Conservation (phyloP, 345 rosid species). For the Jatropha curcas region DNA sequence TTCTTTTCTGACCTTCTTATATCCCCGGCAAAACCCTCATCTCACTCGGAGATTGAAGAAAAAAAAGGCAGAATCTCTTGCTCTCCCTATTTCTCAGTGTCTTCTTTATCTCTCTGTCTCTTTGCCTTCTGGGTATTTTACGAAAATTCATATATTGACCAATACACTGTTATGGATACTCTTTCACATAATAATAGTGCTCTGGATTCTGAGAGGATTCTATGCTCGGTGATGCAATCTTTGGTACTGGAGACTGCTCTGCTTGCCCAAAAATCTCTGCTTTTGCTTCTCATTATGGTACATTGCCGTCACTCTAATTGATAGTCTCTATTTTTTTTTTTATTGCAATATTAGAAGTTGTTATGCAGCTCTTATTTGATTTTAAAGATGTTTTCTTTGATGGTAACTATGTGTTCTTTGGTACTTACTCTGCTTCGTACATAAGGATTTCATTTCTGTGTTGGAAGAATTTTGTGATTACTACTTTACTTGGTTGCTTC, state of each 20-base stretch:
- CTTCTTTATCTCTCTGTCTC: neutral
- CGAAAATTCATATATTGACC: neutral
- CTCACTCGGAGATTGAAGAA: neutral
- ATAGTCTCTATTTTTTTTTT: neutral
- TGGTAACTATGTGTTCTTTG: too few species aligned
- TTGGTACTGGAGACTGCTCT: neutral
- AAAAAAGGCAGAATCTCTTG: neutral
- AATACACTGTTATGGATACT: neutral
- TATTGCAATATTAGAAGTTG: neutral
- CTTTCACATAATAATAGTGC: neutral
- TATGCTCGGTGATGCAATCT: neutral
- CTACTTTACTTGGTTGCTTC: too few species aligned
- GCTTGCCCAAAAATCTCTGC: conserved; percentile 13
- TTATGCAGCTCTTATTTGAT: neutral
- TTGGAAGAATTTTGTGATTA: neutral
- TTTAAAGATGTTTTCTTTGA: neutral
- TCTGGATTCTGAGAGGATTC: neutral
- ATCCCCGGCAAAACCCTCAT: neutral
- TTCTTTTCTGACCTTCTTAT: neutral
- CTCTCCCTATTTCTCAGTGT: conserved; percentile 3
- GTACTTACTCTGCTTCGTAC: neutral
- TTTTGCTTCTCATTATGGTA: conserved; percentile 5
- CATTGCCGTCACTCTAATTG: neutral
- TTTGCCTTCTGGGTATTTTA: neutral
- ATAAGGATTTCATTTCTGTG: neutral